Evolutionary conservation across 1,284 basidiomycete species (phyloP), one percentile per base, ranked within the genome.

Genomic region (Naganishia albida): DNA sequence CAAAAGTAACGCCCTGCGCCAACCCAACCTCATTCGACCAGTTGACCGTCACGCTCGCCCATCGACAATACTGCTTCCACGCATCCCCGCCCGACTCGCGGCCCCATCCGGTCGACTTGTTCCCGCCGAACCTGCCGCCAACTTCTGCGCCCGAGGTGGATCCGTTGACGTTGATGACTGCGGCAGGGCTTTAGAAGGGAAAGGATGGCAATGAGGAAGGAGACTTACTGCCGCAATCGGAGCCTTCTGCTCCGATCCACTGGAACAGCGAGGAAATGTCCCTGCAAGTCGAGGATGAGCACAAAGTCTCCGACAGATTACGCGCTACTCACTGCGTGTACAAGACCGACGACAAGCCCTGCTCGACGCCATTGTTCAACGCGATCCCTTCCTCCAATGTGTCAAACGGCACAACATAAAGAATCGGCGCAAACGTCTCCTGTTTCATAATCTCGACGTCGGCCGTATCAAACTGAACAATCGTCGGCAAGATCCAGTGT

Each of bases 81-180:
- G 93, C 90, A 78, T 97, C 93, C 52, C 93, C 93, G 40, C 93
- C 93, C 16, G 90, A 93, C 80, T 97, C 93, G 64, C 93, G 86
- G n/a, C 94, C 94, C 92, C 91, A 93, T 66, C 82, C 82, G 1
- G 80, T 81, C 43, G 68, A 87, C 86, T 94, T 93, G 83, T 95
- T 95, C 49, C 94, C 93, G 59, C 93, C 93, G 74, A 96, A 96
- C 0, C 89, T 90, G 8, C 87, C 88, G 57, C 88, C 88, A 68
- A 97, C 96, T 80, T 98, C 93, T 18, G 94, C 93, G 25, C 94
- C 93, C 72, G 88, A 91, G 0, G 93, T 95, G 51, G 91, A 91
- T 59, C 92, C 91, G 75, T 95, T 94, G 68, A 94, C 86, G 88
- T 91, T 73, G 53, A 74, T 68, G 68, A 74, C 62, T 62, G 63